Evolutionary conservation across 495 filamentous ascomycete genomes (phyloP).

Genomic region (Astrothelium subdiscretum): DNA sequence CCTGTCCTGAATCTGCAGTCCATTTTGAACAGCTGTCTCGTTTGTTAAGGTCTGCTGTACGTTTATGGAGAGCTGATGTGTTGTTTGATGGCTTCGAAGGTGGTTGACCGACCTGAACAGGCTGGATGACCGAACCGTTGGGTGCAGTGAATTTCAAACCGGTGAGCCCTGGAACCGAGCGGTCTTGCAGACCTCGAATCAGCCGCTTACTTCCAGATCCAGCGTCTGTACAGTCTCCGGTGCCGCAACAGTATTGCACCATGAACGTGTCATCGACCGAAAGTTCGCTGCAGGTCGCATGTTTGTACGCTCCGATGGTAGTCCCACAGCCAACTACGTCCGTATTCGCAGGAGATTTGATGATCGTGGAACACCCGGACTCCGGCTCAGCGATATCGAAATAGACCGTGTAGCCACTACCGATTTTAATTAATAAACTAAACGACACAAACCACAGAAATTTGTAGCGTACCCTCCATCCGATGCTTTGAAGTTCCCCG

Average conservation of each 20-base stretch:
- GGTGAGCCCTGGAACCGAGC: not conserved
- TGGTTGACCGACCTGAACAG: not conserved
- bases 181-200: not conserved
- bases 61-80: not conserved
- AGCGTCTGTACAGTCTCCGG: not conserved
- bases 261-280: not conserved
- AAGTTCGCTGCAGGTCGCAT: not conserved
- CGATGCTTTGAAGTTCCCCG: not conserved
- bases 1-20: not conserved
- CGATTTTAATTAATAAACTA: not conserved
- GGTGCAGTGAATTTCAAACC: not conserved
- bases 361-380: not conserved
- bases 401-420: not conserved
- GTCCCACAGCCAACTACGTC: not conserved
- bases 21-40: not conserved
- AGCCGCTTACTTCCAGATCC: not conserved
- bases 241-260: not conserved
- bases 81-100: not conserved
- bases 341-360: not conserved
- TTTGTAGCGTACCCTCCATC: not conserved
- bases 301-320: not conserved
- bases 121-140: not conserved
- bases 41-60: not conserved
- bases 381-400: not conserved
- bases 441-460: not conserved